Evolutionary conservation across 352 stramenopile genomes (phyloP), one percentile per base, ranked within the genome.

Genomic region (Thraustotheca clavata): DNA sequence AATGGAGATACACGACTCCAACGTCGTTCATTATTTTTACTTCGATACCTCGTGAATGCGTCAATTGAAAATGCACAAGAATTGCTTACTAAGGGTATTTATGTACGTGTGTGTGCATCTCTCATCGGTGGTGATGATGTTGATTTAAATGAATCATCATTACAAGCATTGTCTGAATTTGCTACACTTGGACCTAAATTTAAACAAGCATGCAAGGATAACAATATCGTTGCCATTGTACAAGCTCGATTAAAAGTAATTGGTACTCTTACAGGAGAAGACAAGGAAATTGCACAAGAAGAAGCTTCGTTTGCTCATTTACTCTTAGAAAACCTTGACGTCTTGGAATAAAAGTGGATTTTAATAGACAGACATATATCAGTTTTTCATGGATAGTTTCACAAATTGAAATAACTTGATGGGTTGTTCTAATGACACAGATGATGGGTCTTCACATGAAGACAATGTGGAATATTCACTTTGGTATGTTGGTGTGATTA

Each of bases 11-110:
- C 91, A 39, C 78, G 82, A 4, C 70, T 94, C 49, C 78, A 90
- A 68, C 83, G 85, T 65, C 91, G 91, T 68, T 73, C 85, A 61
- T 71, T 94, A 11, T 94, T 94, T 67, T 85, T 94, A 49, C 63
- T 90, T 61, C 81, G 83, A 16, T 92, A 91, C 69, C 65, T 94
- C 9, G 81, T 89, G 47, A 75, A 80, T 62, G 87, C 74, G 43
- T 79, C 74, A 6, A 72, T 72, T 2, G 68, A 69, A 20, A 90
- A 80, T 18, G 79, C 80, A 0, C 71, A 83, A 48, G 31, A 73
- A 12, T 66, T 92, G 27, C 60, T 85, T 4, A 67, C 62, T 31
- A 49, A 73, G 20, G 73, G 68, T 27, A 18, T 18, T 20, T 89
- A 77, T 55, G 57, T 94, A 7, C 70, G 73, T 2, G 67, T 76